Evolutionary conservation across 2,329 filamentous ascomycete genomes (phyloP), one percentile per base, ranked within the genome.

Genomic region (Colletotrichum orbiculare): DNA sequence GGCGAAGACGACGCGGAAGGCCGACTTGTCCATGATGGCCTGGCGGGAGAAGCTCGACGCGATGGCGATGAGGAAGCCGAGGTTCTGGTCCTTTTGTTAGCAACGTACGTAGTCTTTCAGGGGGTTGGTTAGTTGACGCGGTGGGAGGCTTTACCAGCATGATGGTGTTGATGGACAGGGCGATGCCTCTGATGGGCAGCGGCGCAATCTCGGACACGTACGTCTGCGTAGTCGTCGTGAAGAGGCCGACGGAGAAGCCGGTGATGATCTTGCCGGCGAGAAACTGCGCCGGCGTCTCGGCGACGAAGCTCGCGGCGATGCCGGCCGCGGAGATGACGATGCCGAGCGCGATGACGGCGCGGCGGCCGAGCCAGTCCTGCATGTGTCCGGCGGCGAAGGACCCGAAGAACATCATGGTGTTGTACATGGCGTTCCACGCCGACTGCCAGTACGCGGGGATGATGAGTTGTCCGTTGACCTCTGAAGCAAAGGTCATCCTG

Each of bases 81-180:
- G 38, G 38, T 67, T 67, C 67, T 69, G 42, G 4, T 10, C 17
- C 0, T 1, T 12, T 2, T 2, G 33, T 35, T 25, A 35, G 12
- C n/a, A 45, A 11, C 3, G 7, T 12, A 4, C 2, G 5, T 11
- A 8, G 10, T 2, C 35, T 17, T 3, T n/a, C 39, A 57, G 47
- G 43, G 42, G 52, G 25, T 17, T 17, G 15, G 2, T 34, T 48
- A 5, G 47, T 65, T n/a, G 65, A 62, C 6, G 57, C 54, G 47
- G 67, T 66, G 53, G 59, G 50, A 12, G 54, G 61, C 42, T 69
- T 64, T 48, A 69, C 73, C 76, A 80, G 61, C 77, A 81, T 71
- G 60, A 81, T 70, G 56, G 80, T 81, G 54, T 77, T 73, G 61
- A 79, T 77, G 0, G 73, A 75, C 1, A 77, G 77, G 2, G 80